These are phyloP conservation scores for Penicillium sp. DNA, from an alignment of 2,329 filamentous ascomycete species.

Conservation along the genomic window DNA sequence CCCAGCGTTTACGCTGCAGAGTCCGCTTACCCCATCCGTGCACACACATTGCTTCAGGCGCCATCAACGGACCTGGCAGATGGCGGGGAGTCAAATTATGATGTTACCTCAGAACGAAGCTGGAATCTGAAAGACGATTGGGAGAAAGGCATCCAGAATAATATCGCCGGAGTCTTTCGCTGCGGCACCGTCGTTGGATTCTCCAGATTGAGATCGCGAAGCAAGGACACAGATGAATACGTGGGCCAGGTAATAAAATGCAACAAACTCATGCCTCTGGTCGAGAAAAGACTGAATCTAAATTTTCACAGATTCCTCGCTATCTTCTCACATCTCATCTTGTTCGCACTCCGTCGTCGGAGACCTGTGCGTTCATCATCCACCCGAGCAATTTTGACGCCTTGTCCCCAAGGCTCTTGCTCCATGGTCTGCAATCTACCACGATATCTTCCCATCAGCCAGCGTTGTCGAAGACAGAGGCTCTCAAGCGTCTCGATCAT, in stretches of 20 bases:
- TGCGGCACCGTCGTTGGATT: slow-evolving; percentile 29
- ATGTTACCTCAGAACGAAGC: background rate
- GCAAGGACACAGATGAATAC: slow-evolving; percentile 22
- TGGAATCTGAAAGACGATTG: slow-evolving; percentile 27
- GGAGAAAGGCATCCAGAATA: slow-evolving; percentile 14
- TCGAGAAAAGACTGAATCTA: background rate
- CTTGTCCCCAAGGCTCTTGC: slow-evolving; percentile 28
- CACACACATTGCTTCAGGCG: slow-evolving; percentile 23
- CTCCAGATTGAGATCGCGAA: slow-evolving; percentile 23
- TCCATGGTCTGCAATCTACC: slow-evolving; percentile 21
- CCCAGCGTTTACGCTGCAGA: slow-evolving; percentile 23
- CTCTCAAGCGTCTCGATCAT: slow-evolving; percentile 26
- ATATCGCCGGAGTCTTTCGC: slow-evolving; percentile 18
- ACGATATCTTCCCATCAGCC: background rate
- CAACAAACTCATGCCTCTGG: too few relatives aligned
- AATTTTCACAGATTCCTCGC: slow-evolving; percentile 24
- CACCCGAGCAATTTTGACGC: slow-evolving; percentile 25
- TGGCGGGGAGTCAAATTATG: background rate
- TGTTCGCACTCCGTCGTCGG: slow-evolving; percentile 3
- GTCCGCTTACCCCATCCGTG: slow-evolving; percentile 29
- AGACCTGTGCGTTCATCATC: slow-evolving; percentile 30
- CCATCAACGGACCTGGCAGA: background rate
- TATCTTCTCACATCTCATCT: slow-evolving; percentile 23
- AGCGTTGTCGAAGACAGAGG: slow-evolving; percentile 22
- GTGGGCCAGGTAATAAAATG: slow-evolving; percentile 25